Evolutionary conservation across 306 rosid species (phyloP).

Genomic region (Cucurbita argyrosperma): DNA sequence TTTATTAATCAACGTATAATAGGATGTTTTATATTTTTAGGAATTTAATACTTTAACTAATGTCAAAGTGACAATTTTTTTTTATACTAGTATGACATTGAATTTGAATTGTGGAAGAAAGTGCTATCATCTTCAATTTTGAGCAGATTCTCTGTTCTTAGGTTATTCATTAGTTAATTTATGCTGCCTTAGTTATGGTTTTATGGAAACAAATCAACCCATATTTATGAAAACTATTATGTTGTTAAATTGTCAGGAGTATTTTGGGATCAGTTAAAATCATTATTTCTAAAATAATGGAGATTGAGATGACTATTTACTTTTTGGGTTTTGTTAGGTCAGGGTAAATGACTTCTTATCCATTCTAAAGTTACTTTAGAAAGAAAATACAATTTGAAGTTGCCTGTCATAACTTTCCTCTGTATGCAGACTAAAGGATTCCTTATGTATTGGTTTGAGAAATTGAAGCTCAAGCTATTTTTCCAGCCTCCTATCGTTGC

Average conservation of each 20-base stretch:
- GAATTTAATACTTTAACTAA: not conserved
- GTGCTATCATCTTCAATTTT: not conserved
- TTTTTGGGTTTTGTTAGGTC: not conserved
- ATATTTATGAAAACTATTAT: not conserved
- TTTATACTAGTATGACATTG: not conserved
- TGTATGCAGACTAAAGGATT: constrained; percentile 43
- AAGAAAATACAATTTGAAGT: not conserved
- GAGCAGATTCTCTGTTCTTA: not conserved
- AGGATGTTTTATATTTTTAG: not conserved
- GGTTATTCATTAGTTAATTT: not conserved
- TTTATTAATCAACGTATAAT: not conserved
- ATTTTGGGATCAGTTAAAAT: not conserved
- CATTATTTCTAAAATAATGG: not conserved
- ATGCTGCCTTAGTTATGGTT: not conserved
- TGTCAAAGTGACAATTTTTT: not conserved
- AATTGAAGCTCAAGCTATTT: constrained; percentile 84
- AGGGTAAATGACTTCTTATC: not conserved
- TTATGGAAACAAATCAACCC: not conserved
- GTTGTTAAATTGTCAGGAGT: not conserved
- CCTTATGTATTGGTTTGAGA: constrained; percentile 32
- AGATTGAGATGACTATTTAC: not conserved
- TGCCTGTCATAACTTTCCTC: constrained; percentile 7
- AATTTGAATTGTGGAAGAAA: not conserved
- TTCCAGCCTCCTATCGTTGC: constrained; percentile 94
- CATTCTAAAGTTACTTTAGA: not conserved